Evolutionary conservation across 2,329 filamentous ascomycete species (phyloP).

Genomic region (Pseudocercospora fijiensis): DNA sequence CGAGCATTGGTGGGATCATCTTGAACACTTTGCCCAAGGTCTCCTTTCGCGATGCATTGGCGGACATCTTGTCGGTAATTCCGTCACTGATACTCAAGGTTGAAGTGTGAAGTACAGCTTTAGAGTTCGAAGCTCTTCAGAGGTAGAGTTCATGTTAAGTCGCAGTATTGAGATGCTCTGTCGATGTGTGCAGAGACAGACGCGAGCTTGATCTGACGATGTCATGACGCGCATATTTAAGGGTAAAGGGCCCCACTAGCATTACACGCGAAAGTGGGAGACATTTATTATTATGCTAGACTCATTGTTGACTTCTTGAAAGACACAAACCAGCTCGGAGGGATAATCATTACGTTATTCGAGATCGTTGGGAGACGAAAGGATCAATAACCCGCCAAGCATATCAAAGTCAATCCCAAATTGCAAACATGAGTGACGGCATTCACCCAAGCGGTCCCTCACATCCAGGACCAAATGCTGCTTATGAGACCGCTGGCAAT

Average conservation of each 20-base stretch:
- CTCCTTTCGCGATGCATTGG: slow-evolving; percentile 65
- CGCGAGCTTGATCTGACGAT: not conserved
- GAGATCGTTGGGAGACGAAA: not conserved
- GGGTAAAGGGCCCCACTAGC: not conserved
- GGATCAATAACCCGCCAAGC: not conserved
- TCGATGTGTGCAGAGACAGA: not conserved
- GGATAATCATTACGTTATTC: not conserved
- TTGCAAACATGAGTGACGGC: slow-evolving; percentile 36
- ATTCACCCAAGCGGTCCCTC: slow-evolving; percentile 44
- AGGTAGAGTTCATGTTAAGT: not conserved
- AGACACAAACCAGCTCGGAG: not conserved
- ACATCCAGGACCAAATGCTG: slow-evolving; percentile 47
- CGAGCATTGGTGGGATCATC: slow-evolving; percentile 91
- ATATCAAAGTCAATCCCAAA: slow-evolving; percentile 5
- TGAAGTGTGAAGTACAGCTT: not conserved
- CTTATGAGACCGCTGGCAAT: slow-evolving; percentile 50
- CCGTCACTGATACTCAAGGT: not conserved
- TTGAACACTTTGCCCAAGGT: slow-evolving; percentile 78
- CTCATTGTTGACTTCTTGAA: not conserved
- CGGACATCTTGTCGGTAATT: slow-evolving; percentile 40
- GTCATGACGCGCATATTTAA: slow-evolving; percentile 10
- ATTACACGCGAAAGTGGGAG: not conserved
- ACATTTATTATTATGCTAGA: not conserved
- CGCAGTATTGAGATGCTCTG: not conserved
- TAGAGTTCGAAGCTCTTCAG: not conserved